Conservation (phyloP, 768 basidiomycete species). For the Leccinum ochraceum region DNA sequence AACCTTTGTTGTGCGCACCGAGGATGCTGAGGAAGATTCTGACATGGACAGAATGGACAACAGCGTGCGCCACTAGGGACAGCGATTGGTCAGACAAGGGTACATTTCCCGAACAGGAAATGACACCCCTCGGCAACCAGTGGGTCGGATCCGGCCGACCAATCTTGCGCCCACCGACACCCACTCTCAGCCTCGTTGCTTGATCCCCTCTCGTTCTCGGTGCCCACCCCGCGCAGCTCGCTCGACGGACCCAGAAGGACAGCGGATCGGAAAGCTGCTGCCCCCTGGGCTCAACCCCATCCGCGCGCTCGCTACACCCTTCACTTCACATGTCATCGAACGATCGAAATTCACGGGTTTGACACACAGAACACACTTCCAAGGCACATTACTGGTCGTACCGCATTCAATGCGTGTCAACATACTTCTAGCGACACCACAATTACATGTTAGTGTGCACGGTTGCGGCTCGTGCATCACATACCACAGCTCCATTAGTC, state of each 20-base stretch:
- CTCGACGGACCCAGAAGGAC: no score
- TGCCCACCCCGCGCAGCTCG: background rate
- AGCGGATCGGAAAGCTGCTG: no score
- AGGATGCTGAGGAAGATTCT: constrained; percentile 23
- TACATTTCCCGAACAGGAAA: background rate
- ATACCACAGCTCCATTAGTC: constrained; percentile 1
- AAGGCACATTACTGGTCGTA: background rate
- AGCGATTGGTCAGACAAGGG: background rate
- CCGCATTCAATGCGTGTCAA: background rate
- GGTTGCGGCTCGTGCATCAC: background rate
- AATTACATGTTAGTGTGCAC: background rate
- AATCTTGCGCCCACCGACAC: no score
- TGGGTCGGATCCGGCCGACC: no score
- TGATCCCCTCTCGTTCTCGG: background rate
- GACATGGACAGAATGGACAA: background rate
- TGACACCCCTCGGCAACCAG: no score
- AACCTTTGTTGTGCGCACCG: constrained; percentile 47
- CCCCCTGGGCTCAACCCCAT: background rate
- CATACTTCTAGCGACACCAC: background rate
- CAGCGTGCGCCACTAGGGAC: background rate
- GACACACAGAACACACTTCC: background rate
- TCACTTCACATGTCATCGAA: background rate
- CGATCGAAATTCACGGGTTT: background rate
- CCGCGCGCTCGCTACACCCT: background rate
- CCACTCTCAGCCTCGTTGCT: no score